These are phyloP conservation scores for Naganishia cerealis DNA, from an alignment of 1,284 basidiomycete species.

Conservation along the genomic window DNA sequence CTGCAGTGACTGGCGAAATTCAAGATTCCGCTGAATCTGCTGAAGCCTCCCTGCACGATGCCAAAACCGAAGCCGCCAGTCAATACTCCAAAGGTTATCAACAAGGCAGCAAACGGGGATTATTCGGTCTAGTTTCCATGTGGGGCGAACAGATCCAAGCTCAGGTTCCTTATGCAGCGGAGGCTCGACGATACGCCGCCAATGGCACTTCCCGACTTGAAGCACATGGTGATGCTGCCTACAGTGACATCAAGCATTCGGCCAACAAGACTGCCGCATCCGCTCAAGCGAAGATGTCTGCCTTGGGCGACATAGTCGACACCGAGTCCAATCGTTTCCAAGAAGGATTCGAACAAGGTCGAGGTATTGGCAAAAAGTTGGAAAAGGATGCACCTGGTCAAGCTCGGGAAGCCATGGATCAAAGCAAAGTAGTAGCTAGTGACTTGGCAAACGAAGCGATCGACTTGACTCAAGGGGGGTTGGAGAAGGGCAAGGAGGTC, in stretches of 20 bases:
- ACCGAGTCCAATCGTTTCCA: slow-evolving; percentile 11
- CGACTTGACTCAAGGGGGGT: slow-evolving; percentile 10
- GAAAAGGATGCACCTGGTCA: slow-evolving; percentile 20
- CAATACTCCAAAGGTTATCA: slow-evolving; percentile 19
- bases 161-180: slow-evolving; percentile 16
- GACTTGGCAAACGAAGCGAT: slow-evolving; percentile 27
- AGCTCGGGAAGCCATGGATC: slow-evolving; percentile 14
- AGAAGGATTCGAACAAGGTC: slow-evolving; percentile 19
- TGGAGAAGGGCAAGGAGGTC: slow-evolving; percentile 21
- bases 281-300: slow-evolving; percentile 11
- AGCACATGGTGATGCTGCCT: slow-evolving; percentile 11
- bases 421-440: slow-evolving; percentile 7
- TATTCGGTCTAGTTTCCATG: slow-evolving; percentile 16
- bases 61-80: slow-evolving; percentile 15
- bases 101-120: slow-evolving; percentile 23
- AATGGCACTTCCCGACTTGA: slow-evolving; percentile 1
- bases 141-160: slow-evolving; percentile 22
- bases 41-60: slow-evolving; percentile 15
- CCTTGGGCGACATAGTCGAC: slow-evolving; percentile 6
- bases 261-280: slow-evolving; percentile 10
- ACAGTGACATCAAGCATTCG: slow-evolving; percentile 19
- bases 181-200: slow-evolving; percentile 5
- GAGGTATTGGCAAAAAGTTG: slow-evolving; percentile 6
- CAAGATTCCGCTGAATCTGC: slow-evolving; percentile 9
- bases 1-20: not conserved